A percentile compares a stretch with the other conserved stretches of the same genome.
phyloP scores from a whole-genome alignment of 306 rosid genomes.

The Hippophae tibetana region DNA sequence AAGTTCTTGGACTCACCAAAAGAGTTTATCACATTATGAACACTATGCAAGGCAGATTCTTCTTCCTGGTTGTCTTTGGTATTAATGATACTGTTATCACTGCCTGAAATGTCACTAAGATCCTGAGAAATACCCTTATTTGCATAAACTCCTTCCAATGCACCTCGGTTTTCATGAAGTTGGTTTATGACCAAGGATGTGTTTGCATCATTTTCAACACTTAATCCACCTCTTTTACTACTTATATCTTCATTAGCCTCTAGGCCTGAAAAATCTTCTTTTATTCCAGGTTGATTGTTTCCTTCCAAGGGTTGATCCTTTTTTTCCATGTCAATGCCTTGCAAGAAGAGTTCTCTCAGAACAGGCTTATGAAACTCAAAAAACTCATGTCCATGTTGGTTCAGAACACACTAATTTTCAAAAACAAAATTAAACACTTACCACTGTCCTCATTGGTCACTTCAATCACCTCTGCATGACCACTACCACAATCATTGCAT shows the following conservation, averaged over 20 bases:
- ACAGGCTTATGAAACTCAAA: not conserved
- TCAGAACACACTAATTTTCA: not conserved
- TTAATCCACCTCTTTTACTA: not conserved
- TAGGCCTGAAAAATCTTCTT: not conserved
- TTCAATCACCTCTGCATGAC: not conserved
- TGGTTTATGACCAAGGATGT: not conserved
- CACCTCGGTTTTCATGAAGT: not conserved
- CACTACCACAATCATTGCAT: no score
- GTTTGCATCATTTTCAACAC: not conserved
- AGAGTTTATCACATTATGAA: not conserved
- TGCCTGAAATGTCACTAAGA: not conserved
- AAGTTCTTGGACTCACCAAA: slow-evolving; percentile 4
- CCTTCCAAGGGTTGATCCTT: not conserved
- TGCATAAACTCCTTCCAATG: not conserved
- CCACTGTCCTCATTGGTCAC: not conserved
- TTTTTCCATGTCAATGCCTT: not conserved
- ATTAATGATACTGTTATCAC: not conserved
- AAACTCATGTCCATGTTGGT: not conserved
- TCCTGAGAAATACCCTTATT: not conserved
- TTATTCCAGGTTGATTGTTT: slow-evolving; percentile 1
- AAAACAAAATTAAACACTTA: not conserved
- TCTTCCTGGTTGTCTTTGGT: not conserved
- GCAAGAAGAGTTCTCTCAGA: not conserved
- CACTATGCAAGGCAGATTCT: not conserved
- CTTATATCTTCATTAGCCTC: not conserved